These are phyloP conservation scores for Komagataella pastoris DNA, from an alignment of 805 yeast species.

Conservation along the genomic window DNA sequence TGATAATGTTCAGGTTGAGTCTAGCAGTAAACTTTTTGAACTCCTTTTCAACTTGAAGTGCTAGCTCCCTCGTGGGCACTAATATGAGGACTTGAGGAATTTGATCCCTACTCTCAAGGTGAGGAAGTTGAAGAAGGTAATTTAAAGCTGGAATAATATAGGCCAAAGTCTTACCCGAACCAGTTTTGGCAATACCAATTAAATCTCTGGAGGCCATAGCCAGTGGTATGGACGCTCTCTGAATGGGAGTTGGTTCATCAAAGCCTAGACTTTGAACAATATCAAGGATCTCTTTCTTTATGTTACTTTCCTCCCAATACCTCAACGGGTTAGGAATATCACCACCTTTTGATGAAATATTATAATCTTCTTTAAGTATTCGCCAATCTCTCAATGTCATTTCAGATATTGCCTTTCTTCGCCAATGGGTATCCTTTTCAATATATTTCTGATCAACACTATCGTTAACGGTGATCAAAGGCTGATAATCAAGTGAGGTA, in stretches of 20 bases:
- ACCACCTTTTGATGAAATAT: conserved; percentile 45
- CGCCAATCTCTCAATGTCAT: conserved; percentile 90
- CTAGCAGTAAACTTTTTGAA: conserved; percentile 30
- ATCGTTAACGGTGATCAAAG: conserved; percentile 17
- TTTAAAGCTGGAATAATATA: conserved; percentile 62
- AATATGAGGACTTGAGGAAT: conserved; percentile 67
- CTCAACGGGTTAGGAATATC: conserved; percentile 47
- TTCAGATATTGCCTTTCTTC: conserved; percentile 40
- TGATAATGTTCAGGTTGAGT: conserved; percentile 34
- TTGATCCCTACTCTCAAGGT: conserved; percentile 35
- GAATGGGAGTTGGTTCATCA: conserved; percentile 76
- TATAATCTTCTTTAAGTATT: conserved; percentile 65
- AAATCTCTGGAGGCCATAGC: conserved; percentile 48
- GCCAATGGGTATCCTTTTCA: conserved; percentile 39
- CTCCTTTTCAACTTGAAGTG: conserved; percentile 70
- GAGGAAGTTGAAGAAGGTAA: conserved; percentile 33
- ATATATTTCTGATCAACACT: conserved; percentile 12
- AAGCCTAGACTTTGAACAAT: conserved; percentile 28
- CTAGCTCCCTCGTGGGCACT: conserved; percentile 92
- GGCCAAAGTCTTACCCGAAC: conserved; percentile 89
- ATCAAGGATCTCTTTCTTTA: conserved; percentile 28
- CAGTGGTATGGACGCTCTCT: conserved; percentile 75
- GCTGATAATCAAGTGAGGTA: conserved; percentile 32
- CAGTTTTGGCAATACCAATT: conserved; percentile 91
- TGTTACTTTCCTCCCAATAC: conserved; percentile 53